Conservation (phyloP, 2,329 filamentous ascomycete genomes). For the Microdochium paspali region DNA sequence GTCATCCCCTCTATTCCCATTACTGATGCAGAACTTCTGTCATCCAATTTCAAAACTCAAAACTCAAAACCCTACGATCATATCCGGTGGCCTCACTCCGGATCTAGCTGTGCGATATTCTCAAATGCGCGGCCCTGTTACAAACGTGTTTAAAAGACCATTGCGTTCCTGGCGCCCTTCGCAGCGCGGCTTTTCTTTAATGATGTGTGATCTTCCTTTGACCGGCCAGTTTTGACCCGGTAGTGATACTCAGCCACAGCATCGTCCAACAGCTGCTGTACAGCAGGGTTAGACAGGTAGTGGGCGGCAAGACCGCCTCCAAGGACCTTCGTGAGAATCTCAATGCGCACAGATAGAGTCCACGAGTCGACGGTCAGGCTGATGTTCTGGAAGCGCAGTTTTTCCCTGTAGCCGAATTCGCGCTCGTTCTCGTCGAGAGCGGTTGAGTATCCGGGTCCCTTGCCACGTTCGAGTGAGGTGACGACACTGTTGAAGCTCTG, state of each 20-base stretch:
- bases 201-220: slow-evolving; percentile 4
- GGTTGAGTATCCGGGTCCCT: slow-evolving; percentile 44
- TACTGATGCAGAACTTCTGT: too few species aligned
- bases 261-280: slow-evolving; percentile 23
- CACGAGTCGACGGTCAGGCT: slow-evolving; percentile 39
- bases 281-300: slow-evolving; percentile 27
- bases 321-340: slow-evolving; percentile 37
- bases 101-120: too few species aligned
- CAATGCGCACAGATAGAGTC: slow-evolving; percentile 38
- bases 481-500: slow-evolving; percentile 40
- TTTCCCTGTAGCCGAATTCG: slow-evolving; percentile 44
- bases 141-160: slow-evolving; percentile 2
- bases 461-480: slow-evolving; percentile 43
- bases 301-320: slow-evolving; percentile 32
- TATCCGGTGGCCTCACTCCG: too few species aligned
- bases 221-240: slow-evolving; percentile 8
- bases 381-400: slow-evolving; percentile 35
- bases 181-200: slow-evolving; percentile 8
- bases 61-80: too few species aligned
- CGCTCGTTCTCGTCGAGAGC: slow-evolving; percentile 30
- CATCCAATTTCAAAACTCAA: too few species aligned
- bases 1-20: too few species aligned
- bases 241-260: slow-evolving; percentile 18
- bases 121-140: background rate
- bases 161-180: slow-evolving; percentile 6